phyloP scores from a whole-genome alignment of 1,284 basidiomycete species.

The Ganoderma resinaceum region DNA sequence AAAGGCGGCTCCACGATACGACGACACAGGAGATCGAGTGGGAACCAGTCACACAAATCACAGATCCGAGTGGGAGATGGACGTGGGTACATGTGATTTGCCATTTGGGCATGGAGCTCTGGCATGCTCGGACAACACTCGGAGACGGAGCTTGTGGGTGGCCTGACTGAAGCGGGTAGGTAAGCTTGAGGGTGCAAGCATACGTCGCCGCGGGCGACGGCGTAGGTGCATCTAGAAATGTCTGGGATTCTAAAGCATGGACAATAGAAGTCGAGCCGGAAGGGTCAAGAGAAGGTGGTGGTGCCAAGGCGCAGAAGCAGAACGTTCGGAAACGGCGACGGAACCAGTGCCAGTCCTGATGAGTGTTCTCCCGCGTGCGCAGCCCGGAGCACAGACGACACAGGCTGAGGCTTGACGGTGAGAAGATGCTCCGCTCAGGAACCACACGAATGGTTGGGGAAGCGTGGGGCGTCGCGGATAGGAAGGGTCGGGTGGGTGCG shows the following conservation, averaged over 20 bases:
- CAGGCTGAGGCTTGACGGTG: background rate
- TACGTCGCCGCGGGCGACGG: background rate
- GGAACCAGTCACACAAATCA: background rate
- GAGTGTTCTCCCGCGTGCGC: background rate
- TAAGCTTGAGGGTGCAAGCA: background rate
- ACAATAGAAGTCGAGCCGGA: background rate
- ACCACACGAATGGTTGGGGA: slow-evolving; percentile 1
- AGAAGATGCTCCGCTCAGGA: background rate
- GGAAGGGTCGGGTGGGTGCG: slow-evolving; percentile 1
- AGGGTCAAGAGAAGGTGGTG: background rate
- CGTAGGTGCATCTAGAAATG: background rate
- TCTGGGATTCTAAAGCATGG: background rate
- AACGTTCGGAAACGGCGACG: background rate
- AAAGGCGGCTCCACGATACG: background rate
- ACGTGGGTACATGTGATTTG: background rate
- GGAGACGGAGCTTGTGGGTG: background rate
- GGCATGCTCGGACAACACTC: background rate
- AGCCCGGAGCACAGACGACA: background rate
- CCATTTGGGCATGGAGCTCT: background rate
- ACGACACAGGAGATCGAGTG: slow-evolving; percentile 1
- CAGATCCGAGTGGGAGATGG: background rate
- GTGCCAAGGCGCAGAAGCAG: background rate
- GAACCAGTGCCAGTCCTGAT: background rate
- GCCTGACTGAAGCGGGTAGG: background rate
- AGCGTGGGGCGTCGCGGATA: slow-evolving; percentile 1